Conservation (phyloP, 768 basidiomycete genomes). For the Brasilioporus rufonigricans region DNA sequence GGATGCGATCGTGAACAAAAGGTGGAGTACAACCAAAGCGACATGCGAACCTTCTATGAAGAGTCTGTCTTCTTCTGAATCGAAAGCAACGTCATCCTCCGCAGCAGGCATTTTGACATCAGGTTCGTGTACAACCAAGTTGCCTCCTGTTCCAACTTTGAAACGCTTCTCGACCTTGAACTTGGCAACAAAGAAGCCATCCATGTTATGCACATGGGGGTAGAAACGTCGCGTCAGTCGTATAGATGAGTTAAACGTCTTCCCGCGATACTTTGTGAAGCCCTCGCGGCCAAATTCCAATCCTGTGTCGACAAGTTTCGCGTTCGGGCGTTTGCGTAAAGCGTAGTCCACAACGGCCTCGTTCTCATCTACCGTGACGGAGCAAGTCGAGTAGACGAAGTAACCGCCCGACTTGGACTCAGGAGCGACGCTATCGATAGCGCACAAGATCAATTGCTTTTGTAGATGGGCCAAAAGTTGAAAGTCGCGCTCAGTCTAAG, state of each 20-base stretch:
- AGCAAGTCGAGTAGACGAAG: slow-evolving; percentile 98
- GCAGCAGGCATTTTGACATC: slow-evolving; percentile 26
- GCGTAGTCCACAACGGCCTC: slow-evolving; percentile 98
- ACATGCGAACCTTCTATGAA: slow-evolving; percentile 72
- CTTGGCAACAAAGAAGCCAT: slow-evolving; percentile 98
- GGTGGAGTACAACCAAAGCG: neutral
- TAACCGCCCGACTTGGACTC: slow-evolving; percentile 90
- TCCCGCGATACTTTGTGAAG: slow-evolving; percentile 87
- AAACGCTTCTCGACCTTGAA: slow-evolving; percentile 87
- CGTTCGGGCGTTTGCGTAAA: slow-evolving; percentile 89
- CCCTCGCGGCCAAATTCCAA: slow-evolving; percentile 93
- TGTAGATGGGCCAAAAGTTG: slow-evolving; percentile 94
- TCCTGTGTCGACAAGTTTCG: slow-evolving; percentile 88
- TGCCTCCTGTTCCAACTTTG: slow-evolving; percentile 42
- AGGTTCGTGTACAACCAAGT: slow-evolving; percentile 17
- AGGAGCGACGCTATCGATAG: slow-evolving; percentile 91
- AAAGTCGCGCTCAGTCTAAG: slow-evolving; percentile 91
- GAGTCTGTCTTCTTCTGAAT: slow-evolving; percentile 71
- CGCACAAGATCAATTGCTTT: slow-evolving; percentile 97
- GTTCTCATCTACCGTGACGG: slow-evolving; percentile 97
- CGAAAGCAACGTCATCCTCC: slow-evolving; percentile 50
- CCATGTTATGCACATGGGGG: slow-evolving; percentile 99
- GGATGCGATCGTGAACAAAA: slow-evolving; percentile 4
- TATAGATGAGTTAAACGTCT: slow-evolving; percentile 78
- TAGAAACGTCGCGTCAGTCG: slow-evolving; percentile 86